Base-by-base conservation (phyloP, 768 basidiomycete species). In the Tubosaeta sp. region DNA sequence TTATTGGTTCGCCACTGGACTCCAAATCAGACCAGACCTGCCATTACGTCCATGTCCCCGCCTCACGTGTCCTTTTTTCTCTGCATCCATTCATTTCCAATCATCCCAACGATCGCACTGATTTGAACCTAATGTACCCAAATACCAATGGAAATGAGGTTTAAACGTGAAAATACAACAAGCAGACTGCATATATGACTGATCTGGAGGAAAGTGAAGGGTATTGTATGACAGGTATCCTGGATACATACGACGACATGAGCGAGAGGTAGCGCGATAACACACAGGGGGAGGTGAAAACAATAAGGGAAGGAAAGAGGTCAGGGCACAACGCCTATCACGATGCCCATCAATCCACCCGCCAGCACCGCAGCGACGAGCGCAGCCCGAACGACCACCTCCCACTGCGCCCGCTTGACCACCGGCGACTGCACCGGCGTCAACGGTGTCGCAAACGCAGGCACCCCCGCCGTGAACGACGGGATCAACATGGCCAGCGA, bases 331-430 rank as follows among this genome's bases (percentile, higher is more conserved):
- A 59, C 45, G 0, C 50, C 56, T 5, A 58, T 43, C n/a, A 72
- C 53, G 0, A 73, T 55, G 0, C 72, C 75, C 2, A 68, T 50
- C 50, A 79, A 33, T 12, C 49, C 58, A 3, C 64, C 54, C 16
- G 71, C 64, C 1, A 72, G 49, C 13, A 84, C 26, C 22, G 80
- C 68, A 0, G 80, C 81, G 10, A 82, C 58, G 0, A 72, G 27
- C 41, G 72, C 74, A 3, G 84, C 84, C 34, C 86, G 74, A 26
- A 86, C 71, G 29, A 91, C 86, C 27, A 91, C 85, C 68, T 91
- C 88, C 90, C 89, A 91, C 59, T 92, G 90, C 3, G 82, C 87
- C n/a, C 90, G 77, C 47, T 80, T 76, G 46, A 91, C 81, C 51
- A 85, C 75, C 14, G 86, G 83, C 53, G 79, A 86, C 46, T 86